Evolutionary conservation across 1,284 basidiomycete genomes (phyloP).

Genomic region (Apiotrichum gracile): DNA sequence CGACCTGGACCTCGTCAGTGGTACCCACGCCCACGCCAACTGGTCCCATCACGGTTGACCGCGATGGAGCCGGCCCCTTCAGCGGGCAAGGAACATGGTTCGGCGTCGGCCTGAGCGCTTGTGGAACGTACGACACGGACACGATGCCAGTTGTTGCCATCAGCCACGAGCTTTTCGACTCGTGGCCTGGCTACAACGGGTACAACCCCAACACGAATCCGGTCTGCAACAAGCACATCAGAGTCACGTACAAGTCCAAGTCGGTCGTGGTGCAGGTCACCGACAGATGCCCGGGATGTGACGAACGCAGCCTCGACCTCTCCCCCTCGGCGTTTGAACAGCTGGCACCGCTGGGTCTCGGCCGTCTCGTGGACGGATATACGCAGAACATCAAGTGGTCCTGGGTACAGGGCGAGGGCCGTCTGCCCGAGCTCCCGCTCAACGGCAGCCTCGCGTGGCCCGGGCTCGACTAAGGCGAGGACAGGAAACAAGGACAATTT

Average conservation of each 20-base stretch:
- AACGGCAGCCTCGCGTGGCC: neutral
- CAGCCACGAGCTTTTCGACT: constrained; percentile 46
- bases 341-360: constrained; percentile 40
- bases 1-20: too few relatives aligned
- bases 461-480: neutral
- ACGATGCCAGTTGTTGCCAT: constrained; percentile 46
- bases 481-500: neutral
- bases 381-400: constrained; percentile 31
- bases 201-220: constrained; percentile 49
- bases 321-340: constrained; percentile 46
- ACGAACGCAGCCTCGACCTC: constrained; percentile 48
- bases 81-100: constrained; percentile 41
- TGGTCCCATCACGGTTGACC: constrained; percentile 23
- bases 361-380: constrained; percentile 24
- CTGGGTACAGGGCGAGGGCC: constrained; percentile 26
- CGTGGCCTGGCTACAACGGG: constrained; percentile 47
- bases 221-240: constrained; percentile 49
- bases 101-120: constrained; percentile 33
- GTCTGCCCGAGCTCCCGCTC: constrained; percentile 15
- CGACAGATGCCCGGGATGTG: constrained; percentile 51
- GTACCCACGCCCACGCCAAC: neutral
- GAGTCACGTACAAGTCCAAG: constrained; percentile 40
- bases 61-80: constrained; percentile 38
- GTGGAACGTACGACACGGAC: constrained; percentile 26
- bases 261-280: constrained; percentile 29